Conservation (phyloP, 306 rosid genomes). For the Psophocarpus tetragonolobus region DNA sequence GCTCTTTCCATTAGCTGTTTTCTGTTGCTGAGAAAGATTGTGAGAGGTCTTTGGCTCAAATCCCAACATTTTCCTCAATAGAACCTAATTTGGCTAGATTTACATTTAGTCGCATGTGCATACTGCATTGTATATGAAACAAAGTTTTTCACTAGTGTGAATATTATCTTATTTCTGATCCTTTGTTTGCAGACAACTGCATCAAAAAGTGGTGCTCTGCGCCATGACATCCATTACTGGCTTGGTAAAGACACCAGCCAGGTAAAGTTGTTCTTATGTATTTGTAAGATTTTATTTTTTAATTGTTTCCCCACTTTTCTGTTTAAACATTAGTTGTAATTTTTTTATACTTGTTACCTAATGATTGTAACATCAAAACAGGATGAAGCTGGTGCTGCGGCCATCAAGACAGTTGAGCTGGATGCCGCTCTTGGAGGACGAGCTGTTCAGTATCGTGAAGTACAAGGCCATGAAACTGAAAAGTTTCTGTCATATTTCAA, state of each 20-base stretch:
- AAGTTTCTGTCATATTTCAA: slow-evolving; percentile 84
- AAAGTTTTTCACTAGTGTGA: background rate
- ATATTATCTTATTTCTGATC: slow-evolving; percentile 11
- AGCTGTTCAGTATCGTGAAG: slow-evolving; percentile 93
- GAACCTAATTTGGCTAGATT: slow-evolving; percentile 8
- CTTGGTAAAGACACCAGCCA: slow-evolving; percentile 90
- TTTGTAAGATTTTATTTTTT: background rate
- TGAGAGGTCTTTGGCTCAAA: slow-evolving; percentile 14
- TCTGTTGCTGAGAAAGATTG: slow-evolving; percentile 1
- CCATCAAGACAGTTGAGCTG: slow-evolving; percentile 88
- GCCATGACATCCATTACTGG: slow-evolving; percentile 94
- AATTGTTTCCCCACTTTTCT: background rate
- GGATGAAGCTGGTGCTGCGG: slow-evolving; percentile 96
- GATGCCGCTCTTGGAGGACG: slow-evolving; percentile 99
- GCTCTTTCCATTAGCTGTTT: slow-evolving; percentile 23
- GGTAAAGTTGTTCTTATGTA: slow-evolving; percentile 41
- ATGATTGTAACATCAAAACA: slow-evolving; percentile 37
- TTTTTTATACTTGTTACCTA: slow-evolving; percentile 15
- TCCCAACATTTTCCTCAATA: background rate
- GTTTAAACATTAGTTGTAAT: background rate
- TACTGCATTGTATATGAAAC: slow-evolving; percentile 13
- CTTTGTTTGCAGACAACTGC: slow-evolving; percentile 64
- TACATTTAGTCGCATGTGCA: background rate
- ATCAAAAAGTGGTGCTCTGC: slow-evolving; percentile 79
- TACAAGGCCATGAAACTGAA: slow-evolving; percentile 91